These are phyloP conservation scores for Penicillium dipodomyicola DNA, from an alignment of 495 filamentous ascomycete species.

Conservation along the genomic window DNA sequence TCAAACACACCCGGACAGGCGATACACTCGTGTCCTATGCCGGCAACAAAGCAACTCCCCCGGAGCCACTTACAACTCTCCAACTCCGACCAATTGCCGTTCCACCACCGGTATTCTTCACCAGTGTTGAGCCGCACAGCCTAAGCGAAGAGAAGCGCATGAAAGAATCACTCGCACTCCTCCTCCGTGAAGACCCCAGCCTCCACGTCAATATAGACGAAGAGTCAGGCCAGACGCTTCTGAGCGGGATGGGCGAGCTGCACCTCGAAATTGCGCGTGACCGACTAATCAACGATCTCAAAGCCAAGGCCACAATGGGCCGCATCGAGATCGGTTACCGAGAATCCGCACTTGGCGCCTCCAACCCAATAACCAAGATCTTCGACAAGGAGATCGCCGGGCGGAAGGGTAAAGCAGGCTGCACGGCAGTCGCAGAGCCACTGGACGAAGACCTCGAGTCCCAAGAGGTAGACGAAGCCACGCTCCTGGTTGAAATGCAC, in stretches of 20 bases:
- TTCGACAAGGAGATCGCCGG: constrained; percentile 81
- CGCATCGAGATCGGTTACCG: constrained; percentile 93
- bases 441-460: constrained; percentile 37
- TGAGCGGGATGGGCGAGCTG: constrained; percentile 97
- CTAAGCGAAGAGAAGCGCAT: constrained; percentile 74
- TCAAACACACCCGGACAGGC: constrained; percentile 87
- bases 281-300: constrained; percentile 82
- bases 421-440: constrained; percentile 65
- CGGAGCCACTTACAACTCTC: constrained; percentile 67
- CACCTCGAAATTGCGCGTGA: constrained; percentile 94
- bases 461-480: constrained; percentile 26
- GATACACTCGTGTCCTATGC: constrained; percentile 82
- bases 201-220: constrained; percentile 81
- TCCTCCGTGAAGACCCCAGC: constrained; percentile 91
- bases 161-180: constrained; percentile 67
- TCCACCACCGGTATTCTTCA: constrained; percentile 93
- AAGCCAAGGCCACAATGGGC: constrained; percentile 86
- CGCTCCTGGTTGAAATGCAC: constrained; percentile 30
- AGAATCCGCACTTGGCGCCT: constrained; percentile 63
- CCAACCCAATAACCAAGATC: constrained; percentile 52
- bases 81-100: constrained; percentile 87
- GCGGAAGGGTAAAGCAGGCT: constrained; percentile 72
- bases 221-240: constrained; percentile 87
- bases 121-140: constrained; percentile 82
- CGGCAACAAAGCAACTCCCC: constrained; percentile 58